These are phyloP conservation scores for Acrocalymma vagum DNA, from an alignment of 2,329 filamentous ascomycete species.

Conservation along the genomic window DNA sequence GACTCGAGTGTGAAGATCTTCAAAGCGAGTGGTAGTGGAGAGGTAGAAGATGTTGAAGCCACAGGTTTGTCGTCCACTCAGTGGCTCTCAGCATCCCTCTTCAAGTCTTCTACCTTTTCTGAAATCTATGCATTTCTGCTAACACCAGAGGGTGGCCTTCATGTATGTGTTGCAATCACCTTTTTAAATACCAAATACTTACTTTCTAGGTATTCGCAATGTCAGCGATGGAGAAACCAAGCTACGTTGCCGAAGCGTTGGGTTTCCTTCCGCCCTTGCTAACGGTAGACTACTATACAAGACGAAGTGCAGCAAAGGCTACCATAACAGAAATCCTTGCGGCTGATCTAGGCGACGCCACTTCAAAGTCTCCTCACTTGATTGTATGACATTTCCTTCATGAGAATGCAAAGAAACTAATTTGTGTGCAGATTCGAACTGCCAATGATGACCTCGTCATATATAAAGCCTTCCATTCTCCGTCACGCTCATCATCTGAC, in stretches of 20 bases:
- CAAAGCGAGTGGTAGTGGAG: slow-evolving; percentile 80
- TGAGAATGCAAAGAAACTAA: slow-evolving; percentile 4
- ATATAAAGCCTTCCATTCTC: slow-evolving; percentile 78
- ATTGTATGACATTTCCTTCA: slow-evolving; percentile 66
- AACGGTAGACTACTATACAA: slow-evolving; percentile 73
- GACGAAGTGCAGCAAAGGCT: slow-evolving; percentile 77
- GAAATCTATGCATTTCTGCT: slow-evolving; percentile 80
- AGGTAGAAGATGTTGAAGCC: slow-evolving; percentile 82
- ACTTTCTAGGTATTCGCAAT: slow-evolving; percentile 74
- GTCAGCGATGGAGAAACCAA: slow-evolving; percentile 73
- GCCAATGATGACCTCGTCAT: slow-evolving; percentile 83
- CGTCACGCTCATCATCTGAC: slow-evolving; percentile 44
- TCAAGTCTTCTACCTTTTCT: slow-evolving; percentile 67
- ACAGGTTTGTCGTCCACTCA: slow-evolving; percentile 69
- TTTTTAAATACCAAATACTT: background rate
- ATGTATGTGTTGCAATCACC: slow-evolving; percentile 63
- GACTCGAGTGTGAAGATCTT: slow-evolving; percentile 83
- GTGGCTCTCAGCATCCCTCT: slow-evolving; percentile 87
- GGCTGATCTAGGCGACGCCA: slow-evolving; percentile 82
- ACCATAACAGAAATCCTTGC: slow-evolving; percentile 81
- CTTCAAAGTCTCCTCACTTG: slow-evolving; percentile 76
- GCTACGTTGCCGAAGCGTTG: slow-evolving; percentile 80
- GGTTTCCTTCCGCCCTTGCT: slow-evolving; percentile 80
- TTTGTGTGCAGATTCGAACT: slow-evolving; percentile 70
- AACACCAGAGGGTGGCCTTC: slow-evolving; percentile 75